A percentile compares a stretch with the other conserved stretches of the same genome.
Conservation (phyloP, 2,329 filamentous ascomycete species). For the Grosmannia penicillata region DNA sequence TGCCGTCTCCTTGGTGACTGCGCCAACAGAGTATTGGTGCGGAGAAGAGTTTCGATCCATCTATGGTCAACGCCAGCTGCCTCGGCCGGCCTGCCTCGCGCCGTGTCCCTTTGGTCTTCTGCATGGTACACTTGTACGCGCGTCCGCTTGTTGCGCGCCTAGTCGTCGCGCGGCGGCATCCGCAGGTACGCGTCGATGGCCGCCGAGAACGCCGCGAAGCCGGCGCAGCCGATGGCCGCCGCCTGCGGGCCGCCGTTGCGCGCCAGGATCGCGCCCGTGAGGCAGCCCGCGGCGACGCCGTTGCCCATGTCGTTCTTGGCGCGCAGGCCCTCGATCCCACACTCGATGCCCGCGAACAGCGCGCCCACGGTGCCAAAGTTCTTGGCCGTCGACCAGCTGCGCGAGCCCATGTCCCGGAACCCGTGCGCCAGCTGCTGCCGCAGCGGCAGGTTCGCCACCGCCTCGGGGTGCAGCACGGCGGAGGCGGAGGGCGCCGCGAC, state of each 20-base stretch:
- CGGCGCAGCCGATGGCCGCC: conserved; percentile 71
- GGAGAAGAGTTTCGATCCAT: too few relatives aligned
- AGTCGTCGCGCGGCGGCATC: conserved; percentile 49
- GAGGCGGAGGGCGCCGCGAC: conserved; percentile 13
- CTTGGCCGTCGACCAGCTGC: conserved; percentile 71
- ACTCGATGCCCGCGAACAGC: conserved; percentile 85
- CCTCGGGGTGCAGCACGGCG: conserved; percentile 13
- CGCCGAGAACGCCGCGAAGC: conserved; percentile 83
- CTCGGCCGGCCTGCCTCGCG: too few relatives aligned
- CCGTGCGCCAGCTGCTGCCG: conserved; percentile 71
- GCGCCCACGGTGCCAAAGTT: conserved; percentile 93
- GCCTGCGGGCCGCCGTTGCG: conserved; percentile 82
- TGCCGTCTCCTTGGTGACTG: too few relatives aligned
- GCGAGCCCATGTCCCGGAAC: conserved; percentile 86
- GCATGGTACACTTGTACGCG: not conserved
- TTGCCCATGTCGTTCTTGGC: conserved; percentile 92
- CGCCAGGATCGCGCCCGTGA: conserved; percentile 81
- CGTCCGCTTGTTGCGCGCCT: conserved; percentile 9
- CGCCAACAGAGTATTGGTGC: too few relatives aligned
- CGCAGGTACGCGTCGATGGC: conserved; percentile 90
- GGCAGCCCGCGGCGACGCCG: conserved; percentile 72
- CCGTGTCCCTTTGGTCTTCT: not conserved
- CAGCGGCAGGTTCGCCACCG: conserved; percentile 54
- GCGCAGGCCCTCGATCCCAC: conserved; percentile 80
- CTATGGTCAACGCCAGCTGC: too few relatives aligned